Conservation (phyloP, 305 asterid genomes). For the Ilex paraguariensis region DNA sequence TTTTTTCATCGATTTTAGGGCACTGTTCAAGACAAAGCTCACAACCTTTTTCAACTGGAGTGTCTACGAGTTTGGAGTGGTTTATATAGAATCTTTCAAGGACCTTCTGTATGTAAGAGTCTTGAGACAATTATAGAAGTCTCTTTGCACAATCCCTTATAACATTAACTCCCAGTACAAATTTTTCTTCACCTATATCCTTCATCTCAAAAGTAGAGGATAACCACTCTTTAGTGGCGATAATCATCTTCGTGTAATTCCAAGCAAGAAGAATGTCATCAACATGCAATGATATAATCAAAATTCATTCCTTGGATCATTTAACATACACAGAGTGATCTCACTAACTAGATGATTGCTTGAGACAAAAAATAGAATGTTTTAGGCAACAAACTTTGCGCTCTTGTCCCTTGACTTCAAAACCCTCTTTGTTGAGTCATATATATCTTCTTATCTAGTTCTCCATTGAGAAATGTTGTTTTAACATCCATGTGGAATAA, state of each 20-base stretch:
- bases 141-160: no score
- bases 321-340: neutral
- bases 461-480: no score
- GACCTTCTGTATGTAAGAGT: no score
- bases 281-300: neutral
- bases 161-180: no score
- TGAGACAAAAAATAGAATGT: neutral
- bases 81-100: no score
- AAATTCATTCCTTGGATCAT: neutral
- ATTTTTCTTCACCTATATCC: neutral
- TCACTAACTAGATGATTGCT: neutral
- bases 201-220: neutral
- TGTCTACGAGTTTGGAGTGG: no score
- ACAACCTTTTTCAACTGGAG: no score
- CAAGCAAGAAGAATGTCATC: neutral
- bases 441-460: no score
- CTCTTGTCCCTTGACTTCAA: neutral
- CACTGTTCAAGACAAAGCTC: neutral
- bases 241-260: neutral
- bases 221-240: neutral
- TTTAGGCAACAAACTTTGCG: neutral
- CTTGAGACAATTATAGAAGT: no score
- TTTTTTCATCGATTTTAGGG: neutral
- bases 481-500: no score
- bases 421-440: neutral